Percentiles rank a stretch among this genome's conserved stretches.
phyloP scores from a whole-genome alignment of 805 yeast genomes.

The Zygoascus flipseniorum region DNA sequence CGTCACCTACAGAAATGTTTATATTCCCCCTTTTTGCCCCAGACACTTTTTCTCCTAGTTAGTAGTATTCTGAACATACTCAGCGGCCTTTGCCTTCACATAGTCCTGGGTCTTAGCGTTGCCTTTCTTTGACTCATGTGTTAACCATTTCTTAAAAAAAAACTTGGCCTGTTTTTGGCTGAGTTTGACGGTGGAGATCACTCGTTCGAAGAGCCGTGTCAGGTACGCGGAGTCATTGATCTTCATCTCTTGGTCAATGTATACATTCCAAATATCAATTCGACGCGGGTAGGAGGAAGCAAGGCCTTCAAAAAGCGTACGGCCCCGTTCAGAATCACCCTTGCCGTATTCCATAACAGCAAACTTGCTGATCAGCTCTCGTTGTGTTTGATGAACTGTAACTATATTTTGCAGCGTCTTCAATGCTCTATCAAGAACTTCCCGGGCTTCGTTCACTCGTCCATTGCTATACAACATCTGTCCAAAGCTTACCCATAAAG shows the following conservation, averaged over 20 bases:
- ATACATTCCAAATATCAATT: constrained; percentile 91
- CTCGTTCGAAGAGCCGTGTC: constrained; percentile 78
- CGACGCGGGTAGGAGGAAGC: constrained; percentile 84
- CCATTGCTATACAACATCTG: constrained; percentile 59
- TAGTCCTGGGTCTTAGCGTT: constrained; percentile 68
- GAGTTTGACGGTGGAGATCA: constrained; percentile 50
- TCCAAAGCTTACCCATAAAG: constrained; percentile 80
- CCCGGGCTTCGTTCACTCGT: constrained; percentile 44
- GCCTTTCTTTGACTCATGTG: constrained; percentile 59
- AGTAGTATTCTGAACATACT: constrained; percentile 41
- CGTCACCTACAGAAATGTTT: no score
- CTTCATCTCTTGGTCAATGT: constrained; percentile 88
- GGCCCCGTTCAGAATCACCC: constrained; percentile 91
- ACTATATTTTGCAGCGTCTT: constrained; percentile 50
- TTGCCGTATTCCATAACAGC: constrained; percentile 79
- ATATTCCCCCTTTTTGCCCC: no score
- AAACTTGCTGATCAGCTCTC: constrained; percentile 78
- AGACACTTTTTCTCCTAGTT: neutral
- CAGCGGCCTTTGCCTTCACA: constrained; percentile 86
- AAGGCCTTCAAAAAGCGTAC: constrained; percentile 89
- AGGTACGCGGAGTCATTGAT: constrained; percentile 53
- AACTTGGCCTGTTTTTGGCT: constrained; percentile 86
- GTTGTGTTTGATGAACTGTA: constrained; percentile 32
- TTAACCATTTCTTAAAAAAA: constrained; percentile 88
- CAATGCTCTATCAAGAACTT: constrained; percentile 65